phyloP scores from a whole-genome alignment of 306 rosid species.

The Trichosanthes truncata region DNA sequence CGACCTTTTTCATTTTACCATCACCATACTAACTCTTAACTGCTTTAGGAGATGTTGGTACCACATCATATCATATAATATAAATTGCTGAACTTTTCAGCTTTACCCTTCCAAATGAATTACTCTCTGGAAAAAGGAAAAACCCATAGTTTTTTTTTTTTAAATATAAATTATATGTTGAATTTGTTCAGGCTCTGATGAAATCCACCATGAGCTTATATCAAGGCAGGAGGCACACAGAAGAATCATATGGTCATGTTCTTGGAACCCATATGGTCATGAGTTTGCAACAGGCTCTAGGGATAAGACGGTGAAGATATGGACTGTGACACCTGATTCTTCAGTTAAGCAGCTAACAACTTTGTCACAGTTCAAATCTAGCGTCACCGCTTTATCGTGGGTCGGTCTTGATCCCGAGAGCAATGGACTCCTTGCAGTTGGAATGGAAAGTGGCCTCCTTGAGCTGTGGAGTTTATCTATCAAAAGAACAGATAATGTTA shows the following conservation, averaged over 20 bases:
- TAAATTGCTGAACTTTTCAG: neutral
- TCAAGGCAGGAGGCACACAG: slow-evolving; percentile 83
- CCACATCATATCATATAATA: neutral
- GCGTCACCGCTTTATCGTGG: slow-evolving; percentile 87
- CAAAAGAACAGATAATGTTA: slow-evolving; percentile 31
- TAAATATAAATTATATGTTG: slow-evolving; percentile 8
- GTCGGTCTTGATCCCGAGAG: slow-evolving; percentile 14
- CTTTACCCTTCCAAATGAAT: neutral
- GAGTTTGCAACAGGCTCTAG: slow-evolving; percentile 95
- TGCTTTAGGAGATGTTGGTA: neutral
- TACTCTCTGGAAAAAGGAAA: neutral
- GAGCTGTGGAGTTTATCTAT: slow-evolving; percentile 68
- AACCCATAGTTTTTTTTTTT: neutral
- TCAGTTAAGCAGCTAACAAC: slow-evolving; percentile 44
- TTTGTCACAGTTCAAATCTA: slow-evolving; percentile 51
- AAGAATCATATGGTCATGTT: slow-evolving; percentile 94
- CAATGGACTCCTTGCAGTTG: slow-evolving; percentile 68
- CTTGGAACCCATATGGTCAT: slow-evolving; percentile 81
- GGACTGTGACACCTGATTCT: slow-evolving; percentile 43
- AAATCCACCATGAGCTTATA: slow-evolving; percentile 44
- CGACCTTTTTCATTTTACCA: neutral
- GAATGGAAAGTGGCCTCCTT: slow-evolving; percentile 84
- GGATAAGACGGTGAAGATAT: slow-evolving; percentile 76
- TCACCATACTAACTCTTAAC: neutral
- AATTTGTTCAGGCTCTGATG: slow-evolving; percentile 39